These are phyloP conservation scores for Zea luxurians DNA, from an alignment of 176 grass and related monocot genomes.

Conservation along the genomic window DNA sequence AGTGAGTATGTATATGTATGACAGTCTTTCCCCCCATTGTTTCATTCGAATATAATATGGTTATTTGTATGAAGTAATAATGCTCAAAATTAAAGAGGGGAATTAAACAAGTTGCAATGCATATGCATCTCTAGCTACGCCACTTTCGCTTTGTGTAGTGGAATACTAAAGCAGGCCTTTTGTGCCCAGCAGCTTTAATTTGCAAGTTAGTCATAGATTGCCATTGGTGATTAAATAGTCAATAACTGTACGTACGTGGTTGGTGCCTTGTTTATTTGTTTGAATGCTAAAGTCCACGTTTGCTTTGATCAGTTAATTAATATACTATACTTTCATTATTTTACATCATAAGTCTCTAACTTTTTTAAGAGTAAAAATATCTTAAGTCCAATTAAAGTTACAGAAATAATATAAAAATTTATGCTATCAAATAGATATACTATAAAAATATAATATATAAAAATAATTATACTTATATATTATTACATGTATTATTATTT, in stretches of 20 bases:
- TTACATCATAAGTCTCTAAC: no score
- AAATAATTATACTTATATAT: no score
- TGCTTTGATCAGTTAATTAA: conserved; percentile 8
- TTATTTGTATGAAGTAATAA: background rate
- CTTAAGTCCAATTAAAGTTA: no score
- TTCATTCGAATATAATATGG: no score
- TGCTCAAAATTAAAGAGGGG: background rate
- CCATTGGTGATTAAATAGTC: conserved; percentile 44
- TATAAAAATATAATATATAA: no score
- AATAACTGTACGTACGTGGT: background rate
- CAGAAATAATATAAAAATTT: no score
- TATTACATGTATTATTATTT: no score
- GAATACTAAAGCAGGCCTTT: conserved; percentile 51
- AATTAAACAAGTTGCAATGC: background rate
- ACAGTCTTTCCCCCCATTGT: background rate
- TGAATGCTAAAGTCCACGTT: conserved; percentile 19
- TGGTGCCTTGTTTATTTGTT: conserved; percentile 27
- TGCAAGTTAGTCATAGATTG: conserved; percentile 47
- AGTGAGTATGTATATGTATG: no score
- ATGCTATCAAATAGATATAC: no score
- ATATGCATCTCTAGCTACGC: conserved; percentile 24
- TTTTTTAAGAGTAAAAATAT: no score
- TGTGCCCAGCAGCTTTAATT: conserved; percentile 29
- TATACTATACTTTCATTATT: no score
- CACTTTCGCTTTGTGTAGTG: conserved; percentile 60